Evolutionary conservation across 164 flowering plant species (phyloP).

Genomic region (Chloranthus sessilifolius): DNA sequence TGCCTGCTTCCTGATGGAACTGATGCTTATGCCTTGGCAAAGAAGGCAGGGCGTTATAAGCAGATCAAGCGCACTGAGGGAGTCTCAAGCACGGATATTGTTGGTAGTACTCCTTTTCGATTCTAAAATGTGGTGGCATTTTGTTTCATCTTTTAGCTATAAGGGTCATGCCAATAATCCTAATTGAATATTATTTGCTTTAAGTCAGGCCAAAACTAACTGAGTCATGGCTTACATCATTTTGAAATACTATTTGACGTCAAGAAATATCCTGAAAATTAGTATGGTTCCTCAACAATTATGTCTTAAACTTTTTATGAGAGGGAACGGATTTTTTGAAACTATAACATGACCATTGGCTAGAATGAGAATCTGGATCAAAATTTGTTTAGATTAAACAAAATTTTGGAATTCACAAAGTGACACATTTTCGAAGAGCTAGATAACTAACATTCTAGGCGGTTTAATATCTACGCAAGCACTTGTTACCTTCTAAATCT

Average conservation of each 20-base stretch:
- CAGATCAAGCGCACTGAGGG: constrained; percentile 72
- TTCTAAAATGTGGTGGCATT: background rate
- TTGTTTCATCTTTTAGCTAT: background rate
- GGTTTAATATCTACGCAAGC: too few species aligned
- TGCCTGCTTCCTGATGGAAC: constrained; percentile 65
- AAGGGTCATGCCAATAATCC: too few species aligned
- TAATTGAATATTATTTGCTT: too few species aligned
- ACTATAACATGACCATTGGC: too few species aligned
- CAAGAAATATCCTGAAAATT: background rate
- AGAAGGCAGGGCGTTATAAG: constrained; percentile 65
- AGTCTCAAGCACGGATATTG: constrained; percentile 69
- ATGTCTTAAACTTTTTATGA: too few species aligned
- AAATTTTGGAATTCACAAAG: too few species aligned
- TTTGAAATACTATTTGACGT: background rate
- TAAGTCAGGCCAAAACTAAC: background rate
- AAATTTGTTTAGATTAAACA: too few species aligned
- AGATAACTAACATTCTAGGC: too few species aligned
- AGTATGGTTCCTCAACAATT: background rate
- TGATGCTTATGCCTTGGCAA: constrained; percentile 65
- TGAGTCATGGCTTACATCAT: background rate
- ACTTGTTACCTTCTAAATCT: too few species aligned
- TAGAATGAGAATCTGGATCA: too few species aligned
- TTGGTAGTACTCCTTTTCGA: constrained; percentile 37
- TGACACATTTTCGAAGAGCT: too few species aligned
- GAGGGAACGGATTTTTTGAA: too few species aligned